A percentile compares a stretch with the other conserved stretches of the same genome.
These are phyloP conservation scores for Otatea glauca DNA, from an alignment of 176 grass and related monocot genomes.

Conservation along the genomic window DNA sequence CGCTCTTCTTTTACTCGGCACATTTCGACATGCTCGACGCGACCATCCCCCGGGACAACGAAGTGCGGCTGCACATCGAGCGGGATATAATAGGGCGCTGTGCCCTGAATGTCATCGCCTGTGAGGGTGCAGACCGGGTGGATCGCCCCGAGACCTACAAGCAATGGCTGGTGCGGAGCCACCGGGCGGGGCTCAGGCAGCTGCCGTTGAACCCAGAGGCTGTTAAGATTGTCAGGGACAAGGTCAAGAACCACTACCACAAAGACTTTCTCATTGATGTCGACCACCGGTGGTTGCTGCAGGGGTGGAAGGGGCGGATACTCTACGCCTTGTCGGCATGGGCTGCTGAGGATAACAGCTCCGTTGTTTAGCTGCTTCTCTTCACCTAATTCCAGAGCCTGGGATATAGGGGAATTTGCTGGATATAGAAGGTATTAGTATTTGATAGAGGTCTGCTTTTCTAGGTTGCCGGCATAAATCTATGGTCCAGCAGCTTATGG, in stretches of 20 bases:
- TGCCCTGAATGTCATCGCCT: conserved; percentile 52
- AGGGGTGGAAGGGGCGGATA: conserved; percentile 56
- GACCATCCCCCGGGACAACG: conserved; percentile 43
- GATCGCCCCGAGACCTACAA: conserved; percentile 56
- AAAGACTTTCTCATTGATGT: conserved; percentile 51
- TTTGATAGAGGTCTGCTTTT: neutral
- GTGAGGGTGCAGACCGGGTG: conserved; percentile 56
- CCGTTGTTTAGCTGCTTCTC: conserved; percentile 8
- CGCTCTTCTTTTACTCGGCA: conserved; percentile 35
- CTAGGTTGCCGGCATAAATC: neutral
- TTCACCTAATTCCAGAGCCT: neutral
- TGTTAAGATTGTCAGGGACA: neutral
- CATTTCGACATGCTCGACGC: conserved; percentile 48
- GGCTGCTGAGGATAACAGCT: conserved; percentile 25
- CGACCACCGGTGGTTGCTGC: conserved; percentile 48
- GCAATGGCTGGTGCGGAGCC: conserved; percentile 50
- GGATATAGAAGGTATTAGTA: neutral
- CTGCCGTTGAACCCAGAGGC: conserved; percentile 15
- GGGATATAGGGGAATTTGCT: neutral
- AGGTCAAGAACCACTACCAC: conserved; percentile 41
- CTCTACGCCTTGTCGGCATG: conserved; percentile 50
- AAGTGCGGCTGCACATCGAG: conserved; percentile 41
- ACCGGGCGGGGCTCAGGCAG: conserved; percentile 45
- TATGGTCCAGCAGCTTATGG: conserved; percentile 2
- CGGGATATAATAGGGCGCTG: conserved; percentile 15